These are phyloP conservation scores for Puccinia coronata DNA, from an alignment of 1,284 basidiomycete genomes.

Conservation along the genomic window DNA sequence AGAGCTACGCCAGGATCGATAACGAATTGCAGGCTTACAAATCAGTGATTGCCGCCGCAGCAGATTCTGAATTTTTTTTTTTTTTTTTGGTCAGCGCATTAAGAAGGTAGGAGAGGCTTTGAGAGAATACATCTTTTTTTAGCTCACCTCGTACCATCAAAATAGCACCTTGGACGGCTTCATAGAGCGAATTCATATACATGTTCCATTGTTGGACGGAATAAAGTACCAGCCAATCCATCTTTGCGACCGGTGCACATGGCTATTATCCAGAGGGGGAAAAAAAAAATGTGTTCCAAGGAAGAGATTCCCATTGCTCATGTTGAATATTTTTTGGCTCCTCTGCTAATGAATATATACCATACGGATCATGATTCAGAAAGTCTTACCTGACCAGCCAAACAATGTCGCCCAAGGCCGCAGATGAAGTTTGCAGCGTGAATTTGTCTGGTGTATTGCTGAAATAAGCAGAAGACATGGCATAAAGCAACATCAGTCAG, in stretches of 20 bases:
- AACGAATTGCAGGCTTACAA: conserved; percentile 21
- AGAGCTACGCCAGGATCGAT: too few relatives aligned
- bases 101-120: neutral
- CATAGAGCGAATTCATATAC: conserved; percentile 49
- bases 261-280: neutral
- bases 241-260: conserved; percentile 31
- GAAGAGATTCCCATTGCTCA: neutral
- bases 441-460: conserved; percentile 41
- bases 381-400: conserved; percentile 37
- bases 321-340: neutral
- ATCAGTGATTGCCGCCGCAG: conserved; percentile 27
- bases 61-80: neutral
- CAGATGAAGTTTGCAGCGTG: conserved; percentile 48
- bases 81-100: neutral
- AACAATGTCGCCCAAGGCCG: conserved; percentile 36
- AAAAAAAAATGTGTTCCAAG: neutral
- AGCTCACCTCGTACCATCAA: conserved; percentile 43
- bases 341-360: too few relatives aligned
- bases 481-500: neutral
- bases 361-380: too few relatives aligned
- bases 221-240: conserved; percentile 42
- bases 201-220: conserved; percentile 48
- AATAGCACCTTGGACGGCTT: conserved; percentile 32
- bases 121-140: neutral
- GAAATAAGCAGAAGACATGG: neutral